Evolutionary conservation across 768 basidiomycete species (phyloP), one percentile per base, ranked within the genome.

Genomic region (Leccinum olivaceopallidum): DNA sequence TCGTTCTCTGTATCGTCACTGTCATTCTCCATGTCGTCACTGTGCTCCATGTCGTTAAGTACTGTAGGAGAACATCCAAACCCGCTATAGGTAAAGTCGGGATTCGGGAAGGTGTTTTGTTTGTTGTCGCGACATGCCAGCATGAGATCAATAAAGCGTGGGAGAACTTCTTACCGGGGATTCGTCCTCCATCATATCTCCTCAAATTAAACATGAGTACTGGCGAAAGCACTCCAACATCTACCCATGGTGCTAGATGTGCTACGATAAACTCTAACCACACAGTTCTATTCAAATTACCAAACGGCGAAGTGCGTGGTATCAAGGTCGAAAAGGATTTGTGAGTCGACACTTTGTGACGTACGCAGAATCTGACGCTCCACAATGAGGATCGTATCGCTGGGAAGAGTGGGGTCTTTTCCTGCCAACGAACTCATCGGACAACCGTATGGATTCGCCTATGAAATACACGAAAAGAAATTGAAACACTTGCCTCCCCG

Each of bases 341-440:
- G 94, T 94, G 71, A 73, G 90, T 75, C 49, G 10, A 55, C 32
- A 20, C 52, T 36, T 55, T 8, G 7, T 2, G 20, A 53, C 34
- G 50, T 9, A 5, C 2, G 14, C 36, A 26, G n/a, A 8, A 58
- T 55, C 47, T 51, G 39, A 62, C 56, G 50, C 59, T 34, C 30
- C 50, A 42, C 65, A 2, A 69, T 14, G 9, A 95, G 94, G 52
- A 84, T 79, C 16, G 73, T 94, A 51, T 82, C 84, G 36, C 77
- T 97, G 20, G 95, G 95, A 62, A 92, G 92, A 75, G 87, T 90
- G 61, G 97, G 96, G 12, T 83, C 86, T 4, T 98, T 99, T 75
- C 75, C 82, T 60, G 81, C 87, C 18, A 85, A 85, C 60, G 86
- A 93, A 56, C 82, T 99, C 34, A 79, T 96, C 32, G 87, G 86